Conservation (phyloP, 2,329 filamentous ascomycete genomes). For the Botrytis pseudocinerea region DNA sequence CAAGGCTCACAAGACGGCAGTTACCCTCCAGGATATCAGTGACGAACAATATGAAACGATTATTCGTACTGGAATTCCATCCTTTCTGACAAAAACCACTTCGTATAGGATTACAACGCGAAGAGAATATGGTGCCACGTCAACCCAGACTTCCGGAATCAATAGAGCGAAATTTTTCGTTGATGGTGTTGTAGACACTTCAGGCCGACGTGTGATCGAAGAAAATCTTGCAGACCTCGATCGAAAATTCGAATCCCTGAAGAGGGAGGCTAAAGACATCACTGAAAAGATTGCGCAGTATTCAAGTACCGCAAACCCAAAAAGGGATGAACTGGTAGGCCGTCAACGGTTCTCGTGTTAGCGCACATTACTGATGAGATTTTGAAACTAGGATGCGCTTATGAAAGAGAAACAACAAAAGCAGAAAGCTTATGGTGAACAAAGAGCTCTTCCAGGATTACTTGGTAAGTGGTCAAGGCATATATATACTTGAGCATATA, state of each 20-base stretch:
- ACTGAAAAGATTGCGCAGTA: conserved; percentile 42
- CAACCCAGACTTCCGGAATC: conserved; percentile 65
- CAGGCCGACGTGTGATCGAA: conserved; percentile 63
- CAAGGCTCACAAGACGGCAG: conserved; percentile 66
- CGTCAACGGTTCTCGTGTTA: not conserved
- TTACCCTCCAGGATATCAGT: conserved; percentile 62
- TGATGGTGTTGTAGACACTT: conserved; percentile 69
- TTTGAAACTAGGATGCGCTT: conserved; percentile 47
- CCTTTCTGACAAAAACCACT: conserved; percentile 69
- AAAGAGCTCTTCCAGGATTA: conserved; percentile 67
- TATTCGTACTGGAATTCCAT: conserved; percentile 53
- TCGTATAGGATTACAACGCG: conserved; percentile 68
- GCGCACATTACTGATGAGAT: not conserved
- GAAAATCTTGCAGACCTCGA: conserved; percentile 46
- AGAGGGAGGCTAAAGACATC: conserved; percentile 28
- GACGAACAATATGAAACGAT: conserved; percentile 70
- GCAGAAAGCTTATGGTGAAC: conserved; percentile 66
- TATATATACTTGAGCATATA: not conserved
- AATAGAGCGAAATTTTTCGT: conserved; percentile 69
- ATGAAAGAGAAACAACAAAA: conserved; percentile 64
- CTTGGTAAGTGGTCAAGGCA: conserved; percentile 56
- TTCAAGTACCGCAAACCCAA: conserved; percentile 38
- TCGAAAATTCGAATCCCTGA: conserved; percentile 36
- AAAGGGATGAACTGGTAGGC: conserved; percentile 47
- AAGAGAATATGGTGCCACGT: conserved; percentile 74